Conservation (phyloP, 2,329 filamentous ascomycete genomes). For the Fusarium devonianum region DNA sequence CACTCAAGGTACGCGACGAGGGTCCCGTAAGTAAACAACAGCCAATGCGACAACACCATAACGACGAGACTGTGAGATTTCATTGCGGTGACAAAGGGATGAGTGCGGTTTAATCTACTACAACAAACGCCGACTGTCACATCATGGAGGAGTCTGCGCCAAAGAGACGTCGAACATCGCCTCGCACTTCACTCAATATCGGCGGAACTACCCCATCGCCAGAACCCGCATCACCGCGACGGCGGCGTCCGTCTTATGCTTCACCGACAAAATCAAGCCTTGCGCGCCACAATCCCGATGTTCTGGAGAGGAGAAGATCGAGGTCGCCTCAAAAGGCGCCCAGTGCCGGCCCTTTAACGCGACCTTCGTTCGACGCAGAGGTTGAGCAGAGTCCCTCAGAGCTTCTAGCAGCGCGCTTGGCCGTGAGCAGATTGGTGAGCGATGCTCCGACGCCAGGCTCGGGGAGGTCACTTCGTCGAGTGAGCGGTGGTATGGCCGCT, state of each 20-base stretch:
- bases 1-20: slow-evolving; percentile 37
- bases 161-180: slow-evolving; percentile 70
- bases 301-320: slow-evolving; percentile 57
- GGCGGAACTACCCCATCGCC: slow-evolving; percentile 32
- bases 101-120: slow-evolving; percentile 5
- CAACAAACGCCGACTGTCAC: background rate
- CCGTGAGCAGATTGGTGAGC: slow-evolving; percentile 36
- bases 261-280: slow-evolving; percentile 73
- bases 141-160: slow-evolving; percentile 63
- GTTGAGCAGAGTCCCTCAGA: slow-evolving; percentile 40
- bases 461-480: slow-evolving; percentile 24
- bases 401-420: slow-evolving; percentile 44
- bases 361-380: slow-evolving; percentile 27
- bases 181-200: slow-evolving; percentile 48
- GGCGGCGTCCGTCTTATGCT: slow-evolving; percentile 63
- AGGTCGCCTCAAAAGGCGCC: slow-evolving; percentile 46
- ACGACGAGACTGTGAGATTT: slow-evolving; percentile 4
- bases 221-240: slow-evolving; percentile 43
- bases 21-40: slow-evolving; percentile 38
- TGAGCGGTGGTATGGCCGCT: slow-evolving; percentile 45
- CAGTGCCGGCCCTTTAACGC: slow-evolving; percentile 7
- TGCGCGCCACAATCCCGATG: slow-evolving; percentile 65
- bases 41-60: slow-evolving; percentile 33
- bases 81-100: slow-evolving; percentile 12
- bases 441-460: slow-evolving; percentile 31